Evolutionary conservation across 139 green algal species (phyloP), one percentile per base, ranked within the genome.

Genomic region (Yamagishiella unicocca): DNA sequence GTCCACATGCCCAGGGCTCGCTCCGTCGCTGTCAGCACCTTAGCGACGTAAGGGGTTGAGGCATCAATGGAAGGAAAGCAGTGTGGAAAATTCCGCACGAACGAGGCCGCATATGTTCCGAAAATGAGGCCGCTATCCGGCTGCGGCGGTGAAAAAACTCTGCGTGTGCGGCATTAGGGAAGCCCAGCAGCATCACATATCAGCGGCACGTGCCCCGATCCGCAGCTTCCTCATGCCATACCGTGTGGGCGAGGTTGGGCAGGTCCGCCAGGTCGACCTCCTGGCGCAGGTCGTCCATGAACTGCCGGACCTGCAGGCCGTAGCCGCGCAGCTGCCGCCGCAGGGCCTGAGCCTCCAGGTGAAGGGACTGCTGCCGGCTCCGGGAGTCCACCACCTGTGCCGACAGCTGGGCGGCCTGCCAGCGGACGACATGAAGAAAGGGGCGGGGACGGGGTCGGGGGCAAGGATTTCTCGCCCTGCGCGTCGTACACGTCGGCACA

Each of bases 271-370:
- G 31, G 38, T 77, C 64, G 4, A 66, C 33, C 42, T 77, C 25
- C 80, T 86, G 80, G 10, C 80, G 80, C 22, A 86, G 27, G 14
- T 86, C 80, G 43, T 77, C 80, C 80, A 86, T 29, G 31, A 64
- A n/a, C 43, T 86, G 80, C 43, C 64, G 80, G 2, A 77, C 66
- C 25, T 37, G 38, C 31, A n/a, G 12, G 0, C 22, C 35, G 62
- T 46, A 53, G 21, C 31, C 22, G 31, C 80, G 80, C 64, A 86
- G 64, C 62, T 42, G 64, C 64, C 80, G 80, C 62, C 80, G 80
- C 31, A 74, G 58, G 17, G 24, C 62, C 42, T 37, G 9, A 9
- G 53, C 27, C 66, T 86, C 80, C 25, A 19, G 19, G 19, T 53
- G 64, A 6, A 68, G 45, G 4, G 24, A 31, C 21, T 77, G 64